Evolutionary conservation across 306 rosid species (phyloP).

Genomic region (Dicorynia guianensis): DNA sequence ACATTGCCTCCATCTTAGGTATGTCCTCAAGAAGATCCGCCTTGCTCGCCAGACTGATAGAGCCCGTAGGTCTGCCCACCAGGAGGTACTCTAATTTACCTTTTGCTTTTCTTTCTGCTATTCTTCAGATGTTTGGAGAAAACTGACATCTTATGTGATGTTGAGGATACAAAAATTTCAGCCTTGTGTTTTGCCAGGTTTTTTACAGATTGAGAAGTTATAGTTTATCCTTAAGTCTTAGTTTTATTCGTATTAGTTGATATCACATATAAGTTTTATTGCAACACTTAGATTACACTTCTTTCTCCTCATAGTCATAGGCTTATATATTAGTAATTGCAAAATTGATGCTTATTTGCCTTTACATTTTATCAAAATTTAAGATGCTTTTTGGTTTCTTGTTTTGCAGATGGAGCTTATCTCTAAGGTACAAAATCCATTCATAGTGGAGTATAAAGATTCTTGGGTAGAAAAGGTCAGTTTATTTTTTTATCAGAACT

Average conservation of each 20-base stretch:
- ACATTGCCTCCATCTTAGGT: constrained; percentile 52
- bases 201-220: constrained; percentile 19
- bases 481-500: constrained; percentile 13
- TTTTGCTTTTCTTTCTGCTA: neutral
- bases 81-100: constrained; percentile 66
- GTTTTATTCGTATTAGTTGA: constrained; percentile 29
- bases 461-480: constrained; percentile 98
- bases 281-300: neutral
- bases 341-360: constrained; percentile 15
- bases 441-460: constrained; percentile 96
- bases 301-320: neutral
- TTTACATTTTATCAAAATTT: constrained; percentile 1
- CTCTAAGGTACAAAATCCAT: constrained; percentile 82
- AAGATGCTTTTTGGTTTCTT: constrained; percentile 33
- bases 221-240: constrained; percentile 13
- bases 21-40: constrained; percentile 96
- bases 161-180: neutral
- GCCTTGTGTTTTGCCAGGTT: constrained; percentile 8
- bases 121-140: neutral
- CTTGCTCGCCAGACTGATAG: constrained; percentile 97
- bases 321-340: constrained; percentile 20
- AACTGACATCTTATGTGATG: neutral
- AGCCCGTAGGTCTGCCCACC: constrained; percentile 94
- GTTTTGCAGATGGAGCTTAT: constrained; percentile 91
- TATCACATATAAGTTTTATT: constrained; percentile 28